These are phyloP conservation scores for Agaricus subrufescens DNA, from an alignment of 768 basidiomycete genomes.

Conservation along the genomic window DNA sequence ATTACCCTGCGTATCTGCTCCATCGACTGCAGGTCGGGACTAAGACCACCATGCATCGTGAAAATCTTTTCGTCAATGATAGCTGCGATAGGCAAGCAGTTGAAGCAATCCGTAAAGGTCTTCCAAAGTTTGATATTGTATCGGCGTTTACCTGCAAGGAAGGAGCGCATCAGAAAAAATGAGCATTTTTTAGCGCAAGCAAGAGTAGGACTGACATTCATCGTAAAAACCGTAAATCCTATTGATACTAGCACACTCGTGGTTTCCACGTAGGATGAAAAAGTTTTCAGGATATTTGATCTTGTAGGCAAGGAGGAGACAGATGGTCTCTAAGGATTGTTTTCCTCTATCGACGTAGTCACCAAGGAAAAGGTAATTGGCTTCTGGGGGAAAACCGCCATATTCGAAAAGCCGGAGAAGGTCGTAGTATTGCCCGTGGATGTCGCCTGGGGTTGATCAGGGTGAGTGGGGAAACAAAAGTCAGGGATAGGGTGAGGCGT, in stretches of 20 bases:
- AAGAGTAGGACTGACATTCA: constrained; percentile 69
- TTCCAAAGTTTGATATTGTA: constrained; percentile 99
- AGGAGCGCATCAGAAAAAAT: not conserved
- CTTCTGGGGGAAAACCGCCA: constrained; percentile 99
- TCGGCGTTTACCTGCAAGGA: constrained; percentile 85
- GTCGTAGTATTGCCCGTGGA: constrained; percentile 99
- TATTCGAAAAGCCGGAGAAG: constrained; percentile 97
- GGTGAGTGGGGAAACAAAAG: not conserved
- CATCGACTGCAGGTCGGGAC: constrained; percentile 98
- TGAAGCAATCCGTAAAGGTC: constrained; percentile 99
- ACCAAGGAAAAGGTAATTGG: constrained; percentile 99
- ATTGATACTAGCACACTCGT: constrained; percentile 99
- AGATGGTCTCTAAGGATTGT: constrained; percentile 99
- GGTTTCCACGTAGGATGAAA: constrained; percentile 98
- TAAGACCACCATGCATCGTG: constrained; percentile 98
- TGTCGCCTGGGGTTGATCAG: constrained; percentile 65
- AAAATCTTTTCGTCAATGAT: constrained; percentile 99
- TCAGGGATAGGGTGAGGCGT: constrained; percentile 24
- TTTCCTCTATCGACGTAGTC: constrained; percentile 99
- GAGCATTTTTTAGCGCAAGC: constrained; percentile 3
- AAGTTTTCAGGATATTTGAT: constrained; percentile 99
- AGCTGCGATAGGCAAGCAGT: constrained; percentile 97
- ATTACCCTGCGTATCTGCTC: constrained; percentile 99
- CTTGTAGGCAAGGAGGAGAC: constrained; percentile 98
- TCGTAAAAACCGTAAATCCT: constrained; percentile 99